phyloP scores from a whole-genome alignment of 352 stramenopile genomes.

The Globisporangium lucens region DNA sequence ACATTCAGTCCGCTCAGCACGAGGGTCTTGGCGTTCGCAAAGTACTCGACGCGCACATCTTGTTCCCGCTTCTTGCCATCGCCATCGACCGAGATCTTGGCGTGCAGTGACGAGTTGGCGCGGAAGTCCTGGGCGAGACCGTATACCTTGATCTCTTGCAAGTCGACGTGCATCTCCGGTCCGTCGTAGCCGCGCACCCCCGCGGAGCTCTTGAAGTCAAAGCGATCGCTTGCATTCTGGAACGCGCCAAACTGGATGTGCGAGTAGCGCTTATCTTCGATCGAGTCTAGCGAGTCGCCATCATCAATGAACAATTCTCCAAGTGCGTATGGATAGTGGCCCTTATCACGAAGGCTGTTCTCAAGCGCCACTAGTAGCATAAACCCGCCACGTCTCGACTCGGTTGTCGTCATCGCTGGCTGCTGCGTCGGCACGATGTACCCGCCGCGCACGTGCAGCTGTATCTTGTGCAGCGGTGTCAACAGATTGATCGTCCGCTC shows the following conservation, averaged over 20 bases:
- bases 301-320: conserved; percentile 77
- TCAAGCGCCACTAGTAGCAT: conserved; percentile 53
- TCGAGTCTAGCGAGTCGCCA: conserved; percentile 60
- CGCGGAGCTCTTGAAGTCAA: conserved; percentile 41
- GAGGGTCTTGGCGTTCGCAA: conserved; percentile 61
- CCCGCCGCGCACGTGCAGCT: conserved; percentile 65
- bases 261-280: conserved; percentile 56
- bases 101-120: conserved; percentile 55
- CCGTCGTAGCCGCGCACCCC: conserved; percentile 52
- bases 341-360: neutral
- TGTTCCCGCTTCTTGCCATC: conserved; percentile 1
- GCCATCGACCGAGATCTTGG: conserved; percentile 15
- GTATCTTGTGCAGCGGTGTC: conserved; percentile 50
- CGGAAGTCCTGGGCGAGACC: conserved; percentile 45
- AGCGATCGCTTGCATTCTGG: conserved; percentile 29
- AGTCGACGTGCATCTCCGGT: conserved; percentile 58
- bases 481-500: conserved; percentile 34
- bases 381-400: conserved; percentile 54
- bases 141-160: conserved; percentile 54
- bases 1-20: conserved; percentile 45
- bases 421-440: conserved; percentile 62
- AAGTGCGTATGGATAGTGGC: conserved; percentile 21
- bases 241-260: conserved; percentile 39
- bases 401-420: conserved; percentile 46
- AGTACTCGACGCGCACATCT: conserved; percentile 53